A percentile compares a stretch with the other conserved stretches of the same genome.
phyloP scores from a whole-genome alignment of 2,329 filamentous ascomycete genomes.

The Claviceps sp. region DNA sequence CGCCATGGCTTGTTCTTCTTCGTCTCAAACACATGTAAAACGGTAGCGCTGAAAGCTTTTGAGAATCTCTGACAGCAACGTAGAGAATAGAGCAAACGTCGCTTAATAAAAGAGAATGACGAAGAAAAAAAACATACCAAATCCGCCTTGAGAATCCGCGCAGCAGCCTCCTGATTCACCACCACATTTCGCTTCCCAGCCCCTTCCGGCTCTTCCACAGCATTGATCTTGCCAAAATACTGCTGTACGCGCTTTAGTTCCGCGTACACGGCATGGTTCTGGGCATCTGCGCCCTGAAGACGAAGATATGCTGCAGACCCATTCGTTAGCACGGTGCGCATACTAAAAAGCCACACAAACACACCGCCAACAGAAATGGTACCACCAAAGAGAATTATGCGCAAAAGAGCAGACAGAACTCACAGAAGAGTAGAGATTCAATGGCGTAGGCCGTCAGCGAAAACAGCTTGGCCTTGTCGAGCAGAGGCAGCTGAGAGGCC shows the following conservation, averaged over 20 bases:
- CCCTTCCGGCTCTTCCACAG: conserved; percentile 49
- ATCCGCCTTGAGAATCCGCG: conserved; percentile 69
- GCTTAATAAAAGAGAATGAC: neutral
- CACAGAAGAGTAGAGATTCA: conserved; percentile 81
- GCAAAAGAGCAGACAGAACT: conserved; percentile 13
- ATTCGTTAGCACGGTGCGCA: too few species aligned
- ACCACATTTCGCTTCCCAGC: conserved; percentile 38
- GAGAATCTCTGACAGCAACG: too few species aligned
- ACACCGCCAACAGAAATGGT: neutral
- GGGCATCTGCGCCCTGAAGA: conserved; percentile 68
- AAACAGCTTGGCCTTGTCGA: conserved; percentile 90
- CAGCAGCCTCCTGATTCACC: conserved; percentile 64
- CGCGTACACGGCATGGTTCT: conserved; percentile 68
- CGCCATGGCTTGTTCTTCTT: too few species aligned
- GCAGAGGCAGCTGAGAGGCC: conserved; percentile 69
- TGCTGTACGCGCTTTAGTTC: conserved; percentile 79
- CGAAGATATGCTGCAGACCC: conserved; percentile 49
- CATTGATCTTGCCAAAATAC: conserved; percentile 87
- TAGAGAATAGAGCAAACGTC: neutral
- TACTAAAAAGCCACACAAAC: too few species aligned
- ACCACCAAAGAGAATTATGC: neutral
- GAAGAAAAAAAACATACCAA: conserved; percentile 38
- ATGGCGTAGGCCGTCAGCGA: conserved; percentile 80
- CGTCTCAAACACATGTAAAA: too few species aligned
- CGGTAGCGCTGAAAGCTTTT: too few species aligned